phyloP scores from a whole-genome alignment of 345 rosid species.

The Gossypium ekmanianum region DNA sequence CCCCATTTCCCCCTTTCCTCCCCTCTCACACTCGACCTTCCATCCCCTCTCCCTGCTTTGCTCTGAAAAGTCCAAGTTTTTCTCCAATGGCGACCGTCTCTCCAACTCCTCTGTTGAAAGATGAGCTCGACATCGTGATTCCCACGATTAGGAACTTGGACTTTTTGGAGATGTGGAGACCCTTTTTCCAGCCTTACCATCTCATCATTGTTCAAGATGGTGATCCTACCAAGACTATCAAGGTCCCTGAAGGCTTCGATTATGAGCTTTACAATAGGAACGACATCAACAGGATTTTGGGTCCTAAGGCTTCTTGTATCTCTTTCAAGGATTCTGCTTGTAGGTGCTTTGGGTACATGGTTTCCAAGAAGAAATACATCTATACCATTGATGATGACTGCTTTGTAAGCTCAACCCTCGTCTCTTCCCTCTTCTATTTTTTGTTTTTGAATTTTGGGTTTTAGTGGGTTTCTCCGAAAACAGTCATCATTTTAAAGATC shows the following conservation, averaged over 20 bases:
- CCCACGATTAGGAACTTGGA: slow-evolving; percentile 79
- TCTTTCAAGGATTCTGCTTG: slow-evolving; percentile 74
- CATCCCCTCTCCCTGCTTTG: not conserved
- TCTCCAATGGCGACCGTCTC: slow-evolving; percentile 30
- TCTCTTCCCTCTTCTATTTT: not conserved
- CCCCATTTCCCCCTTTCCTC: not conserved
- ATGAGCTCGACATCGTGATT: slow-evolving; percentile 79
- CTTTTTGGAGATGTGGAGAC: slow-evolving; percentile 81
- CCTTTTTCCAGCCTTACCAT: slow-evolving; percentile 71
- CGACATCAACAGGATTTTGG: slow-evolving; percentile 71
- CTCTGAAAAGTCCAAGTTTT: not conserved
- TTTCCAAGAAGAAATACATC: slow-evolving; percentile 81
- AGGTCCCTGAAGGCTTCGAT: slow-evolving; percentile 72
- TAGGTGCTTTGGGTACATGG: slow-evolving; percentile 75
- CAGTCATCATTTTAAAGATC: slow-evolving; percentile 14
- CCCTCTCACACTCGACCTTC: not conserved
- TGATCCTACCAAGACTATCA: slow-evolving; percentile 61
- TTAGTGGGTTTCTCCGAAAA: too few species aligned
- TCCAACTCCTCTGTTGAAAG: slow-evolving; percentile 50
- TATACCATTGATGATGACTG: slow-evolving; percentile 90
- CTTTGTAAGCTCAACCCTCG: slow-evolving; percentile 51
- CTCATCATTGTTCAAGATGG: slow-evolving; percentile 88
- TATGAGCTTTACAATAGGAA: slow-evolving; percentile 80
- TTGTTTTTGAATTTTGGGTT: not conserved
- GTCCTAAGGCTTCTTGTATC: slow-evolving; percentile 78